These are phyloP conservation scores for Stagonosporopsis vannaccii DNA, from an alignment of 2,329 filamentous ascomycete species.

Conservation along the genomic window DNA sequence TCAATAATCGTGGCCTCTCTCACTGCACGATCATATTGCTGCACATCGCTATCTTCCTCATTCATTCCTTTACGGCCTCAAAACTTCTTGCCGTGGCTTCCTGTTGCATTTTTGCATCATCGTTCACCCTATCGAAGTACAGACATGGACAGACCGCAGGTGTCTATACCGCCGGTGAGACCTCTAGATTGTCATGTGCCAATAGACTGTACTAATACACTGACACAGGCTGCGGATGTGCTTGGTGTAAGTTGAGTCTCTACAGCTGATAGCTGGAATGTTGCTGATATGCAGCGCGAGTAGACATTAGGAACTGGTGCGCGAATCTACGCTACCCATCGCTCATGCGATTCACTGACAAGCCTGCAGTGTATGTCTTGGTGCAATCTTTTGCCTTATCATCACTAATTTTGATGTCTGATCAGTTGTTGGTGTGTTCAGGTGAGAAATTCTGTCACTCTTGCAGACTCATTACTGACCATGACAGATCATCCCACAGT, in stretches of 20 bases:
- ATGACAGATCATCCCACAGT: constrained; percentile 46
- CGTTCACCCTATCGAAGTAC: not conserved
- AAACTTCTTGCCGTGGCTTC: too few species aligned
- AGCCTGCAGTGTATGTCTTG: constrained; percentile 31
- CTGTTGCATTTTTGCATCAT: not conserved
- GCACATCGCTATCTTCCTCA: not conserved
- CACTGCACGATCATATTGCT: not conserved
- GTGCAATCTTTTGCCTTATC: not conserved
- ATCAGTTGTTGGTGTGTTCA: constrained; percentile 53
- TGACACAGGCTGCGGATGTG: constrained; percentile 47
- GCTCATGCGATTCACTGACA: constrained; percentile 18
- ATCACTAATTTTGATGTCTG: constrained; percentile 25
- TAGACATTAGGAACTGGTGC: constrained; percentile 51
- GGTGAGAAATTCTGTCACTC: constrained; percentile 27
- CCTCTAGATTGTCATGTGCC: not conserved
- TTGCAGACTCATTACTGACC: constrained; percentile 19
- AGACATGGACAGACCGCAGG: constrained; percentile 42
- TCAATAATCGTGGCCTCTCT: not conserved
- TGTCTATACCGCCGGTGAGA: constrained; percentile 45
- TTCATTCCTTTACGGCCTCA: not conserved
- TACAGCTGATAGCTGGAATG: not conserved
- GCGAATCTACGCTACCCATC: constrained; percentile 8
- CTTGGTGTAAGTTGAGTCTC: constrained; percentile 44
- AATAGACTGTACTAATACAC: constrained; percentile 27
- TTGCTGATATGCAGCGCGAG: constrained; percentile 22